Percentiles rank a stretch among this genome's conserved stretches.
These are phyloP conservation scores for Naegleria lovaniensis DNA, from an alignment of 208 protist species.

Conservation along the genomic window DNA sequence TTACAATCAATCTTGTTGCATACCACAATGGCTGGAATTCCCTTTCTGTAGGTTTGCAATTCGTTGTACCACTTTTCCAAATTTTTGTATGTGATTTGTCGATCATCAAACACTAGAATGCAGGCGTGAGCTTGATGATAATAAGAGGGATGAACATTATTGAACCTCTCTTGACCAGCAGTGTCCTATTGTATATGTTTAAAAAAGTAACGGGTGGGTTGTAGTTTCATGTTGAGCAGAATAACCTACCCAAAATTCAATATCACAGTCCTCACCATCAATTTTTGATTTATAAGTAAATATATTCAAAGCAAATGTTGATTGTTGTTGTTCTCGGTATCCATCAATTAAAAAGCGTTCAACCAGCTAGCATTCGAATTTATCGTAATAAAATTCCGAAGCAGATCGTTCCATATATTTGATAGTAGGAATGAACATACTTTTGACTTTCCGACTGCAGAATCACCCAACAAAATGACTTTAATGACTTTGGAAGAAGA, in stretches of 20 bases:
- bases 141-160: slow-evolving; percentile 85
- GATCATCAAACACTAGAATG: slow-evolving; percentile 85
- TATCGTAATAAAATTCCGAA: too few species aligned
- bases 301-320: slow-evolving; percentile 83
- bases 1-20: slow-evolving; percentile 87
- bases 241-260: slow-evolving; percentile 66
- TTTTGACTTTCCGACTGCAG: slow-evolving; percentile 87
- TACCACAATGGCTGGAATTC: slow-evolving; percentile 82
- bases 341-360: slow-evolving; percentile 88
- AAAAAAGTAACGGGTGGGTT: too few species aligned
- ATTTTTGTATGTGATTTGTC: slow-evolving; percentile 91
- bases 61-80: slow-evolving; percentile 84
- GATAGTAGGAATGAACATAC: too few species aligned
- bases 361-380: too few species aligned
- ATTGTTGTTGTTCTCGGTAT: slow-evolving; percentile 73
- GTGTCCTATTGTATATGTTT: too few species aligned
- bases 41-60: slow-evolving; percentile 73
- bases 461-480: slow-evolving; percentile 87
- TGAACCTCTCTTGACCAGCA: slow-evolving; percentile 80
- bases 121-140: slow-evolving; percentile 83
- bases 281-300: slow-evolving; percentile 64
- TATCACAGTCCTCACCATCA: slow-evolving; percentile 59
- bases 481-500: slow-evolving; percentile 73
- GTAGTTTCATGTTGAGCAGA: too few species aligned
- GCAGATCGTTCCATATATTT: too few species aligned